These are phyloP conservation scores for Fusarium concolor DNA, from an alignment of 2,329 filamentous ascomycete genomes.

Conservation along the genomic window DNA sequence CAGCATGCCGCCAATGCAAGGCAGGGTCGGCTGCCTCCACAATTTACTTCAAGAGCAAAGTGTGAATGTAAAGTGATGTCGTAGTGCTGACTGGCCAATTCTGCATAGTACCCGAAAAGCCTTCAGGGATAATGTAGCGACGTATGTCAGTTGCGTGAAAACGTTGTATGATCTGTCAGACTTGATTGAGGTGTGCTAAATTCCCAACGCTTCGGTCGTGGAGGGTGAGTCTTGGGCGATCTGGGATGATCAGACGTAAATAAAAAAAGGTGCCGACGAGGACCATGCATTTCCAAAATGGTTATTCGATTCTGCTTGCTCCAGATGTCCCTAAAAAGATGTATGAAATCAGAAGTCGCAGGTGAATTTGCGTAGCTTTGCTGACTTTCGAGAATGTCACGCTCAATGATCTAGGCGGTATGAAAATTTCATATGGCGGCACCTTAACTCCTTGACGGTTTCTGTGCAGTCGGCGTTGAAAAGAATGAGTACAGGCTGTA, in stretches of 20 bases:
- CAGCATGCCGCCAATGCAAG: slow-evolving; percentile 24
- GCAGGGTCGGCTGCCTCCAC: slow-evolving; percentile 41
- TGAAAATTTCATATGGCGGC: background rate
- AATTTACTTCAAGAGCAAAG: slow-evolving; percentile 11
- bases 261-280: slow-evolving; percentile 4
- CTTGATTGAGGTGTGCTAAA: slow-evolving; percentile 27
- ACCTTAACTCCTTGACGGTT: slow-evolving; percentile 4
- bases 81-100: slow-evolving; percentile 16
- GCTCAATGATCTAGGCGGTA: background rate
- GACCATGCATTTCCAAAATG: background rate
- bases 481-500: slow-evolving; percentile 2
- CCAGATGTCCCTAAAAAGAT: background rate
- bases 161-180: slow-evolving; percentile 21
- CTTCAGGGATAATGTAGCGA: slow-evolving; percentile 24
- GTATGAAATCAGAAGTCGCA: background rate
- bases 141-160: slow-evolving; percentile 27
- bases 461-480: slow-evolving; percentile 10
- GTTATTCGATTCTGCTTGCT: background rate
- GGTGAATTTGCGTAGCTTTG: background rate
- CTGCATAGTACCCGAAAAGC: slow-evolving; percentile 5
- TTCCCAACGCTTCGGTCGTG: slow-evolving; percentile 41
- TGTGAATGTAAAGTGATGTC: slow-evolving; percentile 1
- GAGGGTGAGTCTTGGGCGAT: slow-evolving; percentile 37
- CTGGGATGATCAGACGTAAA: slow-evolving; percentile 17
- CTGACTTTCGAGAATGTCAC: background rate